phyloP scores from a whole-genome alignment of 208 protist genomes.

The Leishmania martiniquensis region DNA sequence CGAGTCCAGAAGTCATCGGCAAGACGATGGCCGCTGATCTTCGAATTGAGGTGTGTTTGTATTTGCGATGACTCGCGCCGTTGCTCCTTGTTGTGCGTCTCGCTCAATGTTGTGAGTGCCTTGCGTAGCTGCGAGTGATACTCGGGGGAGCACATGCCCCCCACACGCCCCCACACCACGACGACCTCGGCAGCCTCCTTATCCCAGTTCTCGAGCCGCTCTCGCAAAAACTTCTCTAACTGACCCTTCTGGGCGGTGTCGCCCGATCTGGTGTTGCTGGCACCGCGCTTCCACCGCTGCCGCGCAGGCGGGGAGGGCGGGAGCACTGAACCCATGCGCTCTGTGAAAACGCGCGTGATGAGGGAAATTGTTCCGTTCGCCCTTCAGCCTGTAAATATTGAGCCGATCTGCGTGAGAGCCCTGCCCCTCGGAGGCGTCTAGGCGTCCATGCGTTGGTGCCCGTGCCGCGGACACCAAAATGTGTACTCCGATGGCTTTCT shows the following conservation, averaged over 20 bases:
- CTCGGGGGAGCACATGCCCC: slow-evolving; percentile 24
- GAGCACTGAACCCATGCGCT: background rate
- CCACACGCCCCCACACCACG: slow-evolving; percentile 11
- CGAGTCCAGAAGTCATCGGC: slow-evolving; percentile 1
- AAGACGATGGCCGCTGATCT: background rate
- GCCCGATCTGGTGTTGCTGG: background rate
- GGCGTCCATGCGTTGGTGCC: background rate
- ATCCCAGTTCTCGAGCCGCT: slow-evolving; percentile 22
- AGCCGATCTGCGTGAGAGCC: background rate
- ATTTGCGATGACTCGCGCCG: background rate
- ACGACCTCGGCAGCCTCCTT: slow-evolving; percentile 12
- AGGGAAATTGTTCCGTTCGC: background rate
- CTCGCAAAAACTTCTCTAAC: slow-evolving; percentile 12
- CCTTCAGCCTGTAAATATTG: background rate
- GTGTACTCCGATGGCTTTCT: background rate
- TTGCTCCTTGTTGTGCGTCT: background rate
- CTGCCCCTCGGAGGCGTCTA: background rate
- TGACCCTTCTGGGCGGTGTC: background rate
- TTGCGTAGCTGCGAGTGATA: slow-evolving; percentile 24
- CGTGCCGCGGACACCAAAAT: background rate
- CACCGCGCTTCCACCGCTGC: background rate
- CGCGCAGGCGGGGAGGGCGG: background rate
- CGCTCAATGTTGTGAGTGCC: slow-evolving; percentile 4
- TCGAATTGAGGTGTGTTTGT: background rate
- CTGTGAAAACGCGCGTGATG: background rate